These are phyloP conservation scores for Podila verticillata DNA, from an alignment of 192 early-diverging fungal genomes.

Conservation along the genomic window DNA sequence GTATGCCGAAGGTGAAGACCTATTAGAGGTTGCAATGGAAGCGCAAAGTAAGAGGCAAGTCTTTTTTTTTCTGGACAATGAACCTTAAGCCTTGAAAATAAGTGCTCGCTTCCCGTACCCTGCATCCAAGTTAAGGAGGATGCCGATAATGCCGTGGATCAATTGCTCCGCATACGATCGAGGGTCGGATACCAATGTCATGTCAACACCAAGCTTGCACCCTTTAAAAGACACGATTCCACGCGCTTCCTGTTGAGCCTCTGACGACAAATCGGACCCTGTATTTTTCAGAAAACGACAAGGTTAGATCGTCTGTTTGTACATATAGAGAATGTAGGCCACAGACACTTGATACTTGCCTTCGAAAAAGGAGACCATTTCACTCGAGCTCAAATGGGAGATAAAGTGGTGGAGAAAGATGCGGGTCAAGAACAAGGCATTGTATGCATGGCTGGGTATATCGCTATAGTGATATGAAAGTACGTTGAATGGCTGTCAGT, in stretches of 20 bases:
- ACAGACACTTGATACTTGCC: constrained; percentile 33
- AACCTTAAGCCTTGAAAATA: background rate
- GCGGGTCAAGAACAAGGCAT: constrained; percentile 71
- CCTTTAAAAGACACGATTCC: constrained; percentile 52
- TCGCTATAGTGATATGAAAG: constrained; percentile 48
- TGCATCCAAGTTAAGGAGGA: constrained; percentile 65
- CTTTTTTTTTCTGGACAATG: background rate
- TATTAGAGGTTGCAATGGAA: constrained; percentile 6
- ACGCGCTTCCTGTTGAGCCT: constrained; percentile 48
- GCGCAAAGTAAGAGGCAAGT: background rate
- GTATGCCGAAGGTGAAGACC: constrained; percentile 60
- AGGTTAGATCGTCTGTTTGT: background rate
- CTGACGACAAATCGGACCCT: constrained; percentile 24
- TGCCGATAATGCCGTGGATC: constrained; percentile 60
- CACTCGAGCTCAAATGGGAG: constrained; percentile 58
- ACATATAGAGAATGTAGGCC: background rate
- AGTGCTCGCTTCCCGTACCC: constrained; percentile 48
- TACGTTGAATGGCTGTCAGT: too few relatives aligned
- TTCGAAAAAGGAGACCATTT: constrained; percentile 72
- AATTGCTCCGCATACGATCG: constrained; percentile 66
- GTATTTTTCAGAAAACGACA: constrained; percentile 7
- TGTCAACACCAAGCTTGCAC: constrained; percentile 55
- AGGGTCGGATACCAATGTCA: constrained; percentile 50
- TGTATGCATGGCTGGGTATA: constrained; percentile 70
- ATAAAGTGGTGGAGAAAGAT: constrained; percentile 76